Evolutionary conservation across 768 basidiomycete genomes (phyloP).

Genomic region (Boletus insuetus): DNA sequence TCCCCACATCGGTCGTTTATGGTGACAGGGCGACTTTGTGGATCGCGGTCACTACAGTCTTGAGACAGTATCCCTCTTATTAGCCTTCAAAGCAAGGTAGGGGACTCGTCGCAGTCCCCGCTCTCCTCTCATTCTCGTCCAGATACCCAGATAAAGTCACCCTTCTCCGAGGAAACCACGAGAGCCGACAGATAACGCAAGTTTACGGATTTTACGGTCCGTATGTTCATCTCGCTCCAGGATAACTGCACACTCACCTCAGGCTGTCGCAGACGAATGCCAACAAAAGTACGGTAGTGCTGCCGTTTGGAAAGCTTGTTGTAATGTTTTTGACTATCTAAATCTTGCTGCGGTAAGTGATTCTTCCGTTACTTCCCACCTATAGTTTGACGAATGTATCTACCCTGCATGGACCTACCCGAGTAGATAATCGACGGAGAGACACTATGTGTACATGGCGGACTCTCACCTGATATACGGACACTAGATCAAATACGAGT

Average conservation of each 20-base stretch:
- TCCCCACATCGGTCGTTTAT: not conserved
- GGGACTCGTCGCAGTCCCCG: conserved; percentile 8
- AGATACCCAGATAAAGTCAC: conserved; percentile 95
- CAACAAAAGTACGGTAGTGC: conserved; percentile 97
- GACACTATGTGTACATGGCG: conserved; percentile 92
- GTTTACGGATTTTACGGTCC: conserved; percentile 98
- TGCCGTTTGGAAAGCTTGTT: conserved; percentile 96
- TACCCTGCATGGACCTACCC: not conserved
- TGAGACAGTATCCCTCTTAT: conserved; percentile 87
- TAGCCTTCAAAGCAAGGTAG: conserved; percentile 87
- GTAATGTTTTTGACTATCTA: conserved; percentile 92
- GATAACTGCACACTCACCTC: not conserved
- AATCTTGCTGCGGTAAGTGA: conserved; percentile 85
- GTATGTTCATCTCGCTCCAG: not conserved
- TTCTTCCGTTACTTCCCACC: not conserved
- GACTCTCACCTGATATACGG: conserved; percentile 92
- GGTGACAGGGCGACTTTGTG: conserved; percentile 87
- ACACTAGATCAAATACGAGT: conserved; percentile 94
- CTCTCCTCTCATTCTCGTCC: conserved; percentile 9
- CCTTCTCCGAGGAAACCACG: conserved; percentile 91
- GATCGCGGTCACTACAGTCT: conserved; percentile 95
- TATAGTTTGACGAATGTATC: not conserved
- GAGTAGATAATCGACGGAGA: conserved; percentile 88
- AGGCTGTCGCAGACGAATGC: conserved; percentile 70
- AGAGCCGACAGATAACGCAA: conserved; percentile 96